Evolutionary conservation across 352 stramenopile species (phyloP), one percentile per base, ranked within the genome.

Genomic region (Blastocystis sp.): DNA sequence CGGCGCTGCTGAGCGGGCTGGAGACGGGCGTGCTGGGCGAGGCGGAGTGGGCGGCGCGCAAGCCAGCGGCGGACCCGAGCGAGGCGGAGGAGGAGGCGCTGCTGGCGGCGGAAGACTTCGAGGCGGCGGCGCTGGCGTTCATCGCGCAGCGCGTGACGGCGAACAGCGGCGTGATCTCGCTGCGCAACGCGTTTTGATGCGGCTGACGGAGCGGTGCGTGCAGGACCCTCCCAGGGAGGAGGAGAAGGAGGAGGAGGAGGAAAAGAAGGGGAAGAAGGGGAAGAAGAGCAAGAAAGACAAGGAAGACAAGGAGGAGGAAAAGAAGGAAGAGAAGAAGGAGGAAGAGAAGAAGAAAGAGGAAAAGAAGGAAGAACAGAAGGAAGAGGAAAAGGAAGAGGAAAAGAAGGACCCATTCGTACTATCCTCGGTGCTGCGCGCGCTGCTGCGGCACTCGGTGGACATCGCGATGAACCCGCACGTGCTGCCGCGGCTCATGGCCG

Each of bases 401-500:
- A 23, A 40, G 10, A n/a, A 21, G 7, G 28, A 34, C 0, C 28
- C 28, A 34, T 0, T 34, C 0, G 56, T 84, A 14, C n/a, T 67
- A 1, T 67, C 74, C 0, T 11, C 21, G 9, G 74, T 84, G 34
- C 23, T 84, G 59, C 52, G 41, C 11, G 19, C 21, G 41, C 56
- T 84, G 21, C 21, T 84, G n/a, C 53, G 38, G 17, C 3, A 23
- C n/a, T n/a, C 34, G 14, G 40, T 69, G 2, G 74, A 84, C 34
- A 67, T 84, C 23, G 67, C 74, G 23, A 41, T 84, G 9, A 84
- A 84, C 52, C 23, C 53, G 59, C 17, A 52, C 11, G 23, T 84
- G 10, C 52, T 84, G 14, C 52, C 38, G 48, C 28, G 52, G 40
- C 21, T 84, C 5, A 28, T 84, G 7, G 14, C 53, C 45, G 2